Conservation (phyloP, 73 alveolate species). For the Stentor roeselii region DNA sequence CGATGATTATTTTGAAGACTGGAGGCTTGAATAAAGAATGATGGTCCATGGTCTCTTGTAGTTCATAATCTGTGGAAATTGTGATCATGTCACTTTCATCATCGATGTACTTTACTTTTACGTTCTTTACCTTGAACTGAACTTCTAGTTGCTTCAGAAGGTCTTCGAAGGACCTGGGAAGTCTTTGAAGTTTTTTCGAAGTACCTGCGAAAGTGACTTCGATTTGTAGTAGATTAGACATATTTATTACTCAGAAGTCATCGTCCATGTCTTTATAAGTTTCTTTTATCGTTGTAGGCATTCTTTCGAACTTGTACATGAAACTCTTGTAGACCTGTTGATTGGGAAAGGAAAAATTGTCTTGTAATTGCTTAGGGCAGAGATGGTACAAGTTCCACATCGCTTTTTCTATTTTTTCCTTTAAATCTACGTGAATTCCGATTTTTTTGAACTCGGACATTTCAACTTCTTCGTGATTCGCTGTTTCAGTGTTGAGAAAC, state of each 20-base stretch:
- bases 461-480: no score
- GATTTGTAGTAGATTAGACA: no score
- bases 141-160: background rate
- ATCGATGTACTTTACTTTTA: conserved; percentile 16
- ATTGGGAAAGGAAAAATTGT: background rate
- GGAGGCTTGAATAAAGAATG: background rate
- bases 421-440: no score
- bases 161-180: background rate
- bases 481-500: no score
- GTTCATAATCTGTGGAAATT: background rate
- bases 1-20: background rate
- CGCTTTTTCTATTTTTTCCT: background rate
- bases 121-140: background rate
- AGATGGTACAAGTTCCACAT: background rate
- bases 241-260: no score
- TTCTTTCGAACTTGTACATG: background rate
- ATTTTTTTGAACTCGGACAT: no score
- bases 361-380: background rate
- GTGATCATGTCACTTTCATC: conserved; percentile 28
- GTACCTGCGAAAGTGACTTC: no score
- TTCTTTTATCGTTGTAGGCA: background rate
- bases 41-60: conserved; percentile 5
- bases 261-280: background rate
- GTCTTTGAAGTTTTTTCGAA: no score
- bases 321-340: background rate